Evolutionary conservation across 148 eudicot species (phyloP), one percentile per base, ranked within the genome.

Genomic region (Rheum nobile): DNA sequence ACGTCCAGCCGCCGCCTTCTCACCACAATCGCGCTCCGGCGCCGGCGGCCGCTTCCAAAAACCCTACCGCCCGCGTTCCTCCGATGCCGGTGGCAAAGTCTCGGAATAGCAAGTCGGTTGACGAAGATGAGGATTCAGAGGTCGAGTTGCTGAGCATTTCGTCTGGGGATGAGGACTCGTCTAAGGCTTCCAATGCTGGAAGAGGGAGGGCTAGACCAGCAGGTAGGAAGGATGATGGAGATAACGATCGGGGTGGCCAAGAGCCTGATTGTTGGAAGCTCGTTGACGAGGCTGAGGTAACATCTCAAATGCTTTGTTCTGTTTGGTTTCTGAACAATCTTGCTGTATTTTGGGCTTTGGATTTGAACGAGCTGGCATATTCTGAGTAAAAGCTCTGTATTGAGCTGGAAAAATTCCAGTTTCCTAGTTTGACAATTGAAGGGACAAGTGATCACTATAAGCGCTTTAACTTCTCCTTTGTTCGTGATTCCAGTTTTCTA

Each of bases 111-210:
- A 84, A 81, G 73, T 80, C 92, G 21, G 73, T 82, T 71, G 97
- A 89, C 32, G 94, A 88, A 0, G 97, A 94, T 59, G 98, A 89
- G 0, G 98, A 94, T 76, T 94, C 98, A 1, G 98, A 94, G 67
- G 87, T 94, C 38, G 98, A 94, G 81, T 72, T 94, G 91, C 79
- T 94, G 76, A 94, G 98, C 69, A 94, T 94, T 48, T 89, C 96
- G 4, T 94, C 98, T 0, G 98, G 98, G 4, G 98, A 94, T 67
- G 96, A 91, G 80, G 96, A 94, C n/a, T 77, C 87, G 70, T 78
- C 87, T 7, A 87, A 79, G 72, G 87, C 84, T 37, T 78, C 82
- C 75, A 48, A 48, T 48, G 68, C 68, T 78, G 81, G 77, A 47
- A 78, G 86, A 31, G 80, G 72, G 0, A 78, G 43, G 28, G 74